phyloP scores from a whole-genome alignment of 2,329 filamentous ascomycete species.

The Aspergillus sergii region DNA sequence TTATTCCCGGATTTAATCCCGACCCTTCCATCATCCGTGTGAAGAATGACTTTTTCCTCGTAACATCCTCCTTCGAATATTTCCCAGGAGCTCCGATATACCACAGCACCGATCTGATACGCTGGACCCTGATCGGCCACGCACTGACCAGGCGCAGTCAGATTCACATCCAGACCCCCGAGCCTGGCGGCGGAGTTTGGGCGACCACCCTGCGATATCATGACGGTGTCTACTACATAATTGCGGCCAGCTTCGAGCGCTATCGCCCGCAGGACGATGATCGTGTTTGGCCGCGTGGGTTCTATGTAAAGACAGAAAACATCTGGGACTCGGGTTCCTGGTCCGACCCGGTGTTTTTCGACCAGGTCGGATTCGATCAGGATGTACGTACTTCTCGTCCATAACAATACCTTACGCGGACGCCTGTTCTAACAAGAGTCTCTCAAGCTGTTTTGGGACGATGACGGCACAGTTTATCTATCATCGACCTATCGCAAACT shows the following conservation, averaged over 20 bases:
- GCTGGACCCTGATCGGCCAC: slow-evolving; percentile 43
- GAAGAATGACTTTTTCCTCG: slow-evolving; percentile 58
- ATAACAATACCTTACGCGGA: background rate
- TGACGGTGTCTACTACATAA: slow-evolving; percentile 50
- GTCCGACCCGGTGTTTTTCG: slow-evolving; percentile 59
- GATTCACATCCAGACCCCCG: slow-evolving; percentile 38
- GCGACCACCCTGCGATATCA: slow-evolving; percentile 54
- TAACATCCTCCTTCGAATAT: slow-evolving; percentile 65
- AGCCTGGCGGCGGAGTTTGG: slow-evolving; percentile 45
- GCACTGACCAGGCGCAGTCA: slow-evolving; percentile 37
- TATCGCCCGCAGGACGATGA: slow-evolving; percentile 47
- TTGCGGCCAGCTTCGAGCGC: slow-evolving; percentile 48
- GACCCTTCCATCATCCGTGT: slow-evolving; percentile 61
- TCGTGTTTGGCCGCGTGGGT: slow-evolving; percentile 55
- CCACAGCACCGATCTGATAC: slow-evolving; percentile 52
- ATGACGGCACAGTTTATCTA: slow-evolving; percentile 54
- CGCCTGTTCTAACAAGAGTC: background rate
- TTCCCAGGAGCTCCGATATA: slow-evolving; percentile 66
- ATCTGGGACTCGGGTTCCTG: slow-evolving; percentile 56
- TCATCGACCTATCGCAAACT: slow-evolving; percentile 44
- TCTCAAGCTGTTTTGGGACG: slow-evolving; percentile 55
- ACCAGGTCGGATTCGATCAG: slow-evolving; percentile 58
- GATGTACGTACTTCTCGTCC: slow-evolving; percentile 41
- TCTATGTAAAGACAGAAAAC: slow-evolving; percentile 57
- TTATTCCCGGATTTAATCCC: slow-evolving; percentile 57